Percentiles rank a stretch among this genome's conserved stretches.
Conservation (phyloP, 352 stramenopile species). For the Phytophthora pluvialis region DNA sequence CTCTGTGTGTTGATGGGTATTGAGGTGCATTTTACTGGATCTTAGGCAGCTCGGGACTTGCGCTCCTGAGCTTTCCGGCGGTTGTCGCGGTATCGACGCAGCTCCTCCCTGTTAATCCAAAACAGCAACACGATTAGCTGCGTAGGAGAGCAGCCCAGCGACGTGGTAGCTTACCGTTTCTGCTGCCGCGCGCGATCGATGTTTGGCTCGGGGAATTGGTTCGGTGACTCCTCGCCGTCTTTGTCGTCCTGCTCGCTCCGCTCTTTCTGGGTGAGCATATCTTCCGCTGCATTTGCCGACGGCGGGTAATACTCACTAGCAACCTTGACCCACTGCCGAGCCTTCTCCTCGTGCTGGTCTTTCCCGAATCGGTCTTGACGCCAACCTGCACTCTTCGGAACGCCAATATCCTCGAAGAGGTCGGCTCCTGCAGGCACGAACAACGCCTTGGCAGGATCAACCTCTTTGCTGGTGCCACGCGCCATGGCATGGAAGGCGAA, state of each 20-base stretch:
- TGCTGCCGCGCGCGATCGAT: slow-evolving; percentile 76
- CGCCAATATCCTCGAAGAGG: slow-evolving; percentile 77
- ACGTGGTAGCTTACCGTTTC: slow-evolving; percentile 48
- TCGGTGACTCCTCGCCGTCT: slow-evolving; percentile 26
- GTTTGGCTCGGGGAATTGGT: slow-evolving; percentile 67
- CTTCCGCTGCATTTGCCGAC: slow-evolving; percentile 45
- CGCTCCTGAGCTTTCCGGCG: slow-evolving; percentile 65
- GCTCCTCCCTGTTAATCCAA: slow-evolving; percentile 52
- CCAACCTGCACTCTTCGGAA: slow-evolving; percentile 60
- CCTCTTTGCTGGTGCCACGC: slow-evolving; percentile 63
- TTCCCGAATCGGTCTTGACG: slow-evolving; percentile 56
- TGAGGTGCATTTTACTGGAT: not conserved
- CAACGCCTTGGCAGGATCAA: slow-evolving; percentile 67
- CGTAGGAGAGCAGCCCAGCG: not conserved
- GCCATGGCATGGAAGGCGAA: slow-evolving; percentile 65
- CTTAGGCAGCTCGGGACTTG: slow-evolving; percentile 47
- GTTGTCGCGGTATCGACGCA: slow-evolving; percentile 66
- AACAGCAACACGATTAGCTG: not conserved
- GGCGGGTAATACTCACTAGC: slow-evolving; percentile 68
- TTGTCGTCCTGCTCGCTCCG: slow-evolving; percentile 37
- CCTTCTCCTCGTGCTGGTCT: slow-evolving; percentile 67
- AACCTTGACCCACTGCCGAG: slow-evolving; percentile 73
- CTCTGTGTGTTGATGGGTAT: slow-evolving; percentile 3
- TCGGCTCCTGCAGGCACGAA: slow-evolving; percentile 79
- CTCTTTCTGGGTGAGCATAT: slow-evolving; percentile 27